Percentiles rank a stretch among this genome's conserved stretches.
phyloP scores from a whole-genome alignment of 1,284 basidiomycete species.

The Leccinum pachyderme region DNA sequence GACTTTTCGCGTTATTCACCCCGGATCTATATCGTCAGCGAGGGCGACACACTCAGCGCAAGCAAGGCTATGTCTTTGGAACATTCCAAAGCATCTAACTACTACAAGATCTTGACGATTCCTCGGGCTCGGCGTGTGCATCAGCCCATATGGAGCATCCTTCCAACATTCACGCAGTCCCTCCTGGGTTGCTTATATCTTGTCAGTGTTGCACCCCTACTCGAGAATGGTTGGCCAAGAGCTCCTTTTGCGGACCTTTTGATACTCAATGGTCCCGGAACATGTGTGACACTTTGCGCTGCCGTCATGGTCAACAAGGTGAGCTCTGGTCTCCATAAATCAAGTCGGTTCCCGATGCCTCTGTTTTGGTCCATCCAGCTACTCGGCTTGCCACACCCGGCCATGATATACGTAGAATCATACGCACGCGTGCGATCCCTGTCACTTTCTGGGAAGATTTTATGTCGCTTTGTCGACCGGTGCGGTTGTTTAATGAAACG shows the following conservation, averaged over 20 bases:
- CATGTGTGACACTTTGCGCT: slow-evolving; percentile 80
- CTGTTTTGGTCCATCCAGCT: slow-evolving; percentile 49
- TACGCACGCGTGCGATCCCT: slow-evolving; percentile 86
- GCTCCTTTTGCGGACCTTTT: slow-evolving; percentile 71
- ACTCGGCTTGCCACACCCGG: slow-evolving; percentile 70
- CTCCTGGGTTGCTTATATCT: slow-evolving; percentile 57
- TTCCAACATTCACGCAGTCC: slow-evolving; percentile 62
- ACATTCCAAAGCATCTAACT: slow-evolving; percentile 30
- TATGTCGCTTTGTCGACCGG: slow-evolving; percentile 82
- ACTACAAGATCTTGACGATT: slow-evolving; percentile 60
- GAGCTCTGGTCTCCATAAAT: slow-evolving; percentile 31
- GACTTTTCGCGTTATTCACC: slow-evolving; percentile 76
- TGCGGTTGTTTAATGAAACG: slow-evolving; percentile 34
- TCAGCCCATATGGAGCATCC: slow-evolving; percentile 70
- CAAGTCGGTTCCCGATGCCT: background rate
- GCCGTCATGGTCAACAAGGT: slow-evolving; percentile 79
- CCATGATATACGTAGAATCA: slow-evolving; percentile 89
- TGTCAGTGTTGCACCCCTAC: slow-evolving; percentile 50
- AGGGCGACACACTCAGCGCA: slow-evolving; percentile 79
- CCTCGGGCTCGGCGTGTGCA: slow-evolving; percentile 86
- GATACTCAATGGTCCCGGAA: slow-evolving; percentile 94
- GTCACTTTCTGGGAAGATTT: slow-evolving; percentile 82
- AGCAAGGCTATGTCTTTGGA: slow-evolving; percentile 75
- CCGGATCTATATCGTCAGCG: slow-evolving; percentile 80
- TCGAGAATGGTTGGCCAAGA: slow-evolving; percentile 25